phyloP scores from a whole-genome alignment of 1,284 basidiomycete species.

The Tilletia caries region DNA sequence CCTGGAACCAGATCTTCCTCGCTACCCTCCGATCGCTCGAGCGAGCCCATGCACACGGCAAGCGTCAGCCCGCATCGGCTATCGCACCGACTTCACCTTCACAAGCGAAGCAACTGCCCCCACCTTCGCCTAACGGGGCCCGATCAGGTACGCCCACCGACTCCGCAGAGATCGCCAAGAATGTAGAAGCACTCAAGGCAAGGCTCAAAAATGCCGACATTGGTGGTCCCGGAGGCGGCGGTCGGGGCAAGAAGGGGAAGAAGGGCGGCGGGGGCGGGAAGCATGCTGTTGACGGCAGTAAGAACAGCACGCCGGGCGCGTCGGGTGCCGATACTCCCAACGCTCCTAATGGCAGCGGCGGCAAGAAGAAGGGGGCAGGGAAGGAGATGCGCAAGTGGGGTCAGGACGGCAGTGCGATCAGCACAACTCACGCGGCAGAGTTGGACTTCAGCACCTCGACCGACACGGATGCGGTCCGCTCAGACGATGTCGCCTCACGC shows the following conservation, averaged over 20 bases:
- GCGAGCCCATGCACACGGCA: slow-evolving; percentile 63
- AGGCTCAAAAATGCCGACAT: slow-evolving; percentile 60
- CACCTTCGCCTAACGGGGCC: neutral
- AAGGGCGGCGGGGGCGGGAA: slow-evolving; percentile 56
- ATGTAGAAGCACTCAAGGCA: slow-evolving; percentile 83
- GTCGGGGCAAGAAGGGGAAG: slow-evolving; percentile 59
- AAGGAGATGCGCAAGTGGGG: slow-evolving; percentile 92
- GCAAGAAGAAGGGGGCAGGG: slow-evolving; percentile 61
- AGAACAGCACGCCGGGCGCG: slow-evolving; percentile 42
- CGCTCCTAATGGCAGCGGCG: slow-evolving; percentile 25
- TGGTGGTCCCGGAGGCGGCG: slow-evolving; percentile 61
- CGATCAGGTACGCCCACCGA: slow-evolving; percentile 55
- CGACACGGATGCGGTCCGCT: slow-evolving; percentile 58
- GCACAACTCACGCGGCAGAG: slow-evolving; percentile 75
- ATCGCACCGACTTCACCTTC: neutral
- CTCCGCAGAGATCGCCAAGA: slow-evolving; percentile 84
- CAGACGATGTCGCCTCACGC: slow-evolving; percentile 45
- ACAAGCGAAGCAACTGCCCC: neutral
- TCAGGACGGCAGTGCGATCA: slow-evolving; percentile 67
- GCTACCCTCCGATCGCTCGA: slow-evolving; percentile 72
- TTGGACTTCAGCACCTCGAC: slow-evolving; percentile 72
- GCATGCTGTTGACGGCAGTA: slow-evolving; percentile 57
- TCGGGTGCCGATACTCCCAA: slow-evolving; percentile 20
- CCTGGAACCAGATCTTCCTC: slow-evolving; percentile 79
- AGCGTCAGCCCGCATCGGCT: slow-evolving; percentile 23